Evolutionary conservation across 768 basidiomycete species (phyloP), one percentile per base, ranked within the genome.

Genomic region (Amanita phalloides): DNA sequence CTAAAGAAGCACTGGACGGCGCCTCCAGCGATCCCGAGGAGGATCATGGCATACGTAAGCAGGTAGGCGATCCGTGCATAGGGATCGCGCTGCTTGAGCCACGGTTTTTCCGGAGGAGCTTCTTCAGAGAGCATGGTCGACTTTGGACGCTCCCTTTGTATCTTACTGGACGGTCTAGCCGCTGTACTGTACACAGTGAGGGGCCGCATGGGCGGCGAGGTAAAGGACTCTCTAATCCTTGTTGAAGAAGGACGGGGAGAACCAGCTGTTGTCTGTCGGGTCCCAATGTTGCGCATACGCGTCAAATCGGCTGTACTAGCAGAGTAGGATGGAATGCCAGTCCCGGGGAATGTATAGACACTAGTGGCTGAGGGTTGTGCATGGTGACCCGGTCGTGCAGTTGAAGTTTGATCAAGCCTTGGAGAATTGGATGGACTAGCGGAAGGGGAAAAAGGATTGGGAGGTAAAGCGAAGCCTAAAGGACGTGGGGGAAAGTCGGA

Each of bases 41-140:
- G 61, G 7, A 80, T 70, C 48, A 80, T 68, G 5, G 64, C 61
- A 60, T 85, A 86, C 1, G 86, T 86, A 55, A 86, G 46, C 56
- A 74, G 69, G 56, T 86, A 86, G 1, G 85, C 74, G 11, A 84
- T 57, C 8, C 76, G 70, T 9, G 65, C 63, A 54, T 74, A 73
- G 4, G 75, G 74, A 68, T 88, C 84, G 58, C 74, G 77, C 54
- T 67, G 67, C 10, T 65, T 53, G 4, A 79, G 28, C 88, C 88
- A 90, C 0, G 84, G 83, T 63, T 90, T 90, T 42, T 68, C 59
- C n/a, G 71, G 55, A 28, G 58, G 59, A 43, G 59, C 62, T 21
- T 60, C 56, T 5, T 67, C 58, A 3, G 65, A 54, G 8, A 77
- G 58, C 71, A 77, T 74, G 5, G 76, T 79, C 14, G 74, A 75